Evolutionary conservation across 495 filamentous ascomycete genomes (phyloP).

Genomic region (Durotheca rogersii): DNA sequence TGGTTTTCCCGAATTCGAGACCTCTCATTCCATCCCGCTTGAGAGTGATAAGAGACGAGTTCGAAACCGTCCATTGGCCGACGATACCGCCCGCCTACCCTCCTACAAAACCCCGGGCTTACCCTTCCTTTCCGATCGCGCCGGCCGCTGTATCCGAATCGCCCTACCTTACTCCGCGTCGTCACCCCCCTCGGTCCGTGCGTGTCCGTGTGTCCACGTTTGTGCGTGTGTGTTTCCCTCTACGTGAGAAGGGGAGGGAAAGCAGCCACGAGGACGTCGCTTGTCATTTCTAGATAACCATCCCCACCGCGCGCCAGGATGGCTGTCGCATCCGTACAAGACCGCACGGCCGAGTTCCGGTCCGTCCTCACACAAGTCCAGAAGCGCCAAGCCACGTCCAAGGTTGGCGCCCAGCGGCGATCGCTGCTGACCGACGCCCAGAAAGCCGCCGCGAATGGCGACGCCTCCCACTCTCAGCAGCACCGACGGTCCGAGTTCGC

Average conservation of each 20-base stretch:
- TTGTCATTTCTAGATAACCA: not conserved
- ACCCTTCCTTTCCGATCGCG: not conserved
- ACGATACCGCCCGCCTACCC: no score
- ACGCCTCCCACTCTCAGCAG: slow-evolving; percentile 53
- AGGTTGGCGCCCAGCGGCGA: slow-evolving; percentile 73
- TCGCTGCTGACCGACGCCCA: slow-evolving; percentile 77
- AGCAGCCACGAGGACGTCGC: not conserved
- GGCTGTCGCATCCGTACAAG: slow-evolving; percentile 78
- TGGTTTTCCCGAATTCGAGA: slow-evolving; percentile 21
- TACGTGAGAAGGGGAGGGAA: not conserved
- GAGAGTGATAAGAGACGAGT: no score
- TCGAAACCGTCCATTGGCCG: no score
- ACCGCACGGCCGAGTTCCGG: slow-evolving; percentile 92
- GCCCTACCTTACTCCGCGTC: no score
- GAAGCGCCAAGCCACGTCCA: slow-evolving; percentile 65
- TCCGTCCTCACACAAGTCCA: slow-evolving; percentile 84
- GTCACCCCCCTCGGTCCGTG: not conserved
- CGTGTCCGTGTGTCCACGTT: no score
- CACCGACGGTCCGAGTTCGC: slow-evolving; percentile 74
- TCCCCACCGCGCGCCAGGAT: slow-evolving; percentile 36
- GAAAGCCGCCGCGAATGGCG: slow-evolving; percentile 66
- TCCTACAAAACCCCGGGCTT: no score
- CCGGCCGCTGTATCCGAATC: not conserved
- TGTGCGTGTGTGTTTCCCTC: no score
- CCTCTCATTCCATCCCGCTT: no score